Evolutionary conservation across 306 rosid species (phyloP).

Genomic region (Pterocarpus santalinus): DNA sequence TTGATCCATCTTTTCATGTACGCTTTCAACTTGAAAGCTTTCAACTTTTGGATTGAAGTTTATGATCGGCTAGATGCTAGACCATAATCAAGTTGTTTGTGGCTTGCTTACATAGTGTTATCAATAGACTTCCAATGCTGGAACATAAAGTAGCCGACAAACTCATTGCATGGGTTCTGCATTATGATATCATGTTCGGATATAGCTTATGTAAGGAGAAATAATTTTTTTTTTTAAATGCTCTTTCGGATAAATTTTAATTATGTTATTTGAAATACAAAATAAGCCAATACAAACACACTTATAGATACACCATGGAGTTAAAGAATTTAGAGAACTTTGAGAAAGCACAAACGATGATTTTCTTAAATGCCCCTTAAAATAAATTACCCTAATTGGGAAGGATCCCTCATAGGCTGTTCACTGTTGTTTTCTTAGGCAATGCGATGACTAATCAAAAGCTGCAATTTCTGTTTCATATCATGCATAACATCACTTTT

Average conservation of each 20-base stretch:
- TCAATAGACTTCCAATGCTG: constrained; percentile 59
- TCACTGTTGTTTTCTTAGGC: constrained; percentile 39
- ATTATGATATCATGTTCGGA: constrained; percentile 56
- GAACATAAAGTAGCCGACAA: constrained; percentile 74
- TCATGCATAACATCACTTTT: constrained; percentile 16
- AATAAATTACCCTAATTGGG: constrained; percentile 60
- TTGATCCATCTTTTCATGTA: constrained; percentile 64
- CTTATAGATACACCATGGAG: neutral
- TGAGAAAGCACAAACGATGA: constrained; percentile 49
- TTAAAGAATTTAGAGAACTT: constrained; percentile 14
- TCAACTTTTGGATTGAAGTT: constrained; percentile 54
- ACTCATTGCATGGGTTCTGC: constrained; percentile 62
- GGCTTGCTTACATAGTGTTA: constrained; percentile 51
- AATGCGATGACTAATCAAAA: constrained; percentile 43
- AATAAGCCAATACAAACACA: too few relatives aligned
- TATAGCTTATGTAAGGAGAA: too few relatives aligned
- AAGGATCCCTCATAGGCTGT: constrained; percentile 57
- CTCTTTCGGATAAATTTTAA: too few relatives aligned
- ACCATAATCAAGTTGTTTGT: constrained; percentile 65
- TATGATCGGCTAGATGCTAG: constrained; percentile 65
- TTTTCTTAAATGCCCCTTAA: constrained; percentile 42
- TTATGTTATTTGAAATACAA: too few relatives aligned
- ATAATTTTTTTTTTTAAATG: neutral
- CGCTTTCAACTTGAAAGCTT: constrained; percentile 47
- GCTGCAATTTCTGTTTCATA: constrained; percentile 40